phyloP scores from a whole-genome alignment of 2,329 filamentous ascomycete species.

The Diaporthe sp. region DNA sequence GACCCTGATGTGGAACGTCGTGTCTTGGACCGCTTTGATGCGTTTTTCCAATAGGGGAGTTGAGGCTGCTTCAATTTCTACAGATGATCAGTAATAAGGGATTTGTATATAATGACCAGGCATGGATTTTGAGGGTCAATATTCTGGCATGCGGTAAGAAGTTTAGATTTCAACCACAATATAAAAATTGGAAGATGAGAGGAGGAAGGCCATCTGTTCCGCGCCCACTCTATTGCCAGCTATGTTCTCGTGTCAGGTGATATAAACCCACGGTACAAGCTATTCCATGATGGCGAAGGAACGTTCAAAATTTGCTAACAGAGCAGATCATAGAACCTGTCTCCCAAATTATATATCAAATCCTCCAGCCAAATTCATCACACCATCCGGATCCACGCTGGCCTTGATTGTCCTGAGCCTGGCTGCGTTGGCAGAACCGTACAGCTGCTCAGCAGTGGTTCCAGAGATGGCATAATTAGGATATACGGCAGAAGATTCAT shows the following conservation, averaged over 20 bases:
- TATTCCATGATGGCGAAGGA: neutral
- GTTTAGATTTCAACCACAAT: neutral
- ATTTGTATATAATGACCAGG: neutral
- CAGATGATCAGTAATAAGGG: neutral
- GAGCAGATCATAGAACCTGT: too few species aligned
- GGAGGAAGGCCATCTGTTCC: too few species aligned
- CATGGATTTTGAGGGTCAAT: neutral
- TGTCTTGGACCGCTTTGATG: neutral
- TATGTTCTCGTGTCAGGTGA: neutral
- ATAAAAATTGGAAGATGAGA: too few species aligned
- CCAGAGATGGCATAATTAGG: conserved; percentile 47
- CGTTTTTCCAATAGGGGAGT: neutral
- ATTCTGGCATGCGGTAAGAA: neutral
- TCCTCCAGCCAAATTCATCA: conserved; percentile 49
- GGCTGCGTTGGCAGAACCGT: conserved; percentile 43
- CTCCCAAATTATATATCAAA: too few species aligned
- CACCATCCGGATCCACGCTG: conserved; percentile 43
- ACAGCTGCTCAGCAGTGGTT: conserved; percentile 43
- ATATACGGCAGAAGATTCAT: conserved; percentile 43
- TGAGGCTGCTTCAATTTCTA: neutral
- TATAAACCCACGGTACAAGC: neutral
- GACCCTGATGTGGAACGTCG: neutral
- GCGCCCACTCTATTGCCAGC: neutral
- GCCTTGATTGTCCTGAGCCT: conserved; percentile 44
- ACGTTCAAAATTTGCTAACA: too few species aligned